Evolutionary conservation across 805 yeast species (phyloP).

Genomic region (Cyberlindnera mycetangii): DNA sequence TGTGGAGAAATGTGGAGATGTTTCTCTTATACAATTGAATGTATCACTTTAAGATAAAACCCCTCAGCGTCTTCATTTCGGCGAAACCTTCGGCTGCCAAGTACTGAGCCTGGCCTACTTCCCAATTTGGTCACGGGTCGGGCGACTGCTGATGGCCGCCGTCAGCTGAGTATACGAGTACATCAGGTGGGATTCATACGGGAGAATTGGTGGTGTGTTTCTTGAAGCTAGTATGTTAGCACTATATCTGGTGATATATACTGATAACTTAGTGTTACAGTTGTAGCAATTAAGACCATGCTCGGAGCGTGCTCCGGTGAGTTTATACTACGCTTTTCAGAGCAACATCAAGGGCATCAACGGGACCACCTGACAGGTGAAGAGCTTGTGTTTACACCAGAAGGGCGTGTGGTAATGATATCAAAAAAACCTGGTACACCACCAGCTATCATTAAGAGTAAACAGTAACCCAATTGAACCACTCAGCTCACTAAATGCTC

Average conservation of each 20-base stretch:
- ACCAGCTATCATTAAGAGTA: neutral
- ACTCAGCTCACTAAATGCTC: neutral
- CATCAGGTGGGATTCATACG: neutral
- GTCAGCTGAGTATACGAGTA: neutral
- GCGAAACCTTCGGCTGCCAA: neutral
- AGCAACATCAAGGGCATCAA: neutral
- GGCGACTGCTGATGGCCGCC: conserved; percentile 1
- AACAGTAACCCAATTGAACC: neutral
- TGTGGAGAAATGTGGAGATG: neutral
- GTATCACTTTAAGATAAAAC: no score
- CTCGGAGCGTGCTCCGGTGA: neutral
- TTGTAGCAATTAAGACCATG: neutral
- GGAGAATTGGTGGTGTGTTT: neutral
- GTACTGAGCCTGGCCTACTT: neutral
- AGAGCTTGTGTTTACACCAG: neutral
- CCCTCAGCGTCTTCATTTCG: no score
- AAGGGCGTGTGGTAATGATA: neutral
- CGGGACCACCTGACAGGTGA: neutral
- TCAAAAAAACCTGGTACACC: no score
- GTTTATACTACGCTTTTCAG: neutral
- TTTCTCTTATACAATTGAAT: no score
- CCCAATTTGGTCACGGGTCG: neutral
- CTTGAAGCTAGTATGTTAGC: neutral
- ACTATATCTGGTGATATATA: no score
- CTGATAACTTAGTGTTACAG: no score